These are phyloP conservation scores for Diophrys sp. DNA, from an alignment of 73 alveolate species.

Conservation along the genomic window DNA sequence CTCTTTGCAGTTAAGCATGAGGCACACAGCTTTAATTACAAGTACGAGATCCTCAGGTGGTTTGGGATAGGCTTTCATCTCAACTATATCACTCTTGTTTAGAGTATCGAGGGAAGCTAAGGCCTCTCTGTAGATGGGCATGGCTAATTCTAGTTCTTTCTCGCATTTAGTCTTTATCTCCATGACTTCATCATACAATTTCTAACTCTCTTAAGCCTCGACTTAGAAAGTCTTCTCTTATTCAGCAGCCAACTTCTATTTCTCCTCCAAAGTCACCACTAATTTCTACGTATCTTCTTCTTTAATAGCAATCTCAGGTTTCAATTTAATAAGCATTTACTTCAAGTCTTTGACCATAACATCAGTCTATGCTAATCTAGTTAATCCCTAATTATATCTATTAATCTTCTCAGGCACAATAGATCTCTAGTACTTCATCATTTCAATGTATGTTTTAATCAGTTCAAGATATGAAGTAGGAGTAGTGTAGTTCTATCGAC, in stretches of 20 bases:
- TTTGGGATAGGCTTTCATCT: constrained; percentile 95
- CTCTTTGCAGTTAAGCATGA: constrained; percentile 71
- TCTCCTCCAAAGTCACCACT: constrained; percentile 89
- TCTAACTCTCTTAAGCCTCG: constrained; percentile 93
- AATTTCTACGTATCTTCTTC: constrained; percentile 91
- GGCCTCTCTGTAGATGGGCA: constrained; percentile 98
- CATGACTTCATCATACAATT: constrained; percentile 75
- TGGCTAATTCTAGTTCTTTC: constrained; percentile 95
- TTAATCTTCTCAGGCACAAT: constrained; percentile 93
- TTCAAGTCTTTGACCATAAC: constrained; percentile 95
- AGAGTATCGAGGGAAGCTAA: constrained; percentile 94
- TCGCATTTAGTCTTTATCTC: constrained; percentile 94
- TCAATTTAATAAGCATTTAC: constrained; percentile 79
- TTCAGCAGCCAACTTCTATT: constrained; percentile 90
- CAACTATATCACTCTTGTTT: constrained; percentile 96
- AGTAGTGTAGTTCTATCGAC: constrained; percentile 97
- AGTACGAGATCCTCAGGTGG: constrained; percentile 96
- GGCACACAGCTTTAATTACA: constrained; percentile 93
- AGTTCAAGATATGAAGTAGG: constrained; percentile 99
- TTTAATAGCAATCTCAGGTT: constrained; percentile 88
- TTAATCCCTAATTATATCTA: constrained; percentile 93
- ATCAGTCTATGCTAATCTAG: constrained; percentile 96
- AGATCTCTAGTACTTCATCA: constrained; percentile 88
- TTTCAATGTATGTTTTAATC: constrained; percentile 94
- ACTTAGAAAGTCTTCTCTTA: constrained; percentile 85